Conservation (phyloP, 345 rosid species). For the Psidium guajava region DNA sequence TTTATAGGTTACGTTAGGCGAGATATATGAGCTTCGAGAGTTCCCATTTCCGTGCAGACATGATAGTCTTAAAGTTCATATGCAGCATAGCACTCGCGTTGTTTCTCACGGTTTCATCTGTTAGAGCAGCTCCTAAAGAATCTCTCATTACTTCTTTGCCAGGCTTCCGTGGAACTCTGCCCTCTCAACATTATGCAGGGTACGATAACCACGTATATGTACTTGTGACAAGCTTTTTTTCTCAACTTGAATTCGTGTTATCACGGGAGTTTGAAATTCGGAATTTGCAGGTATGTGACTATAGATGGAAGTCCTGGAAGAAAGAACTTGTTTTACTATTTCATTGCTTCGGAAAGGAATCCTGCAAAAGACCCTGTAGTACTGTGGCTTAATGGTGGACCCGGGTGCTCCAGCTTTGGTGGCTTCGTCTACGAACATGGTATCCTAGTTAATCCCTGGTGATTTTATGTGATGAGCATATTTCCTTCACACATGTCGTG, state of each 20-base stretch:
- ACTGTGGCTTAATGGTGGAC: slow-evolving; percentile 31
- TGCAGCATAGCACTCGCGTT: neutral
- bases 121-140: slow-evolving; percentile 13
- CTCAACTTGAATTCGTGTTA: neutral
- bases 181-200: slow-evolving; percentile 32
- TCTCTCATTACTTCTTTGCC: slow-evolving; percentile 17
- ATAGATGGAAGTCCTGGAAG: slow-evolving; percentile 8
- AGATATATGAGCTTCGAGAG: neutral
- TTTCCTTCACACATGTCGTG: neutral
- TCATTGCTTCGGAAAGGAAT: slow-evolving; percentile 13
- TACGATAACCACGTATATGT: neutral
- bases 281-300: slow-evolving; percentile 19
- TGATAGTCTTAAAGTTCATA: neutral
- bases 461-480: neutral
- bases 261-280: neutral
- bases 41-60: neutral
- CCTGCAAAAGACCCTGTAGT: slow-evolving; percentile 16
- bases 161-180: slow-evolving; percentile 22
- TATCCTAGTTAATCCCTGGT: neutral
- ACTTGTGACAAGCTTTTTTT: neutral
- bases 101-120: neutral
- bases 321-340: slow-evolving; percentile 29
- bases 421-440: slow-evolving; percentile 25
- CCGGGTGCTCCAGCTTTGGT: slow-evolving; percentile 25
- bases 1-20: neutral